A percentile compares a stretch with the other conserved stretches of the same genome.
phyloP scores from a whole-genome alignment of 225 moss, liverwort and hornwort species.

The Antitrichia curtipendula region DNA sequence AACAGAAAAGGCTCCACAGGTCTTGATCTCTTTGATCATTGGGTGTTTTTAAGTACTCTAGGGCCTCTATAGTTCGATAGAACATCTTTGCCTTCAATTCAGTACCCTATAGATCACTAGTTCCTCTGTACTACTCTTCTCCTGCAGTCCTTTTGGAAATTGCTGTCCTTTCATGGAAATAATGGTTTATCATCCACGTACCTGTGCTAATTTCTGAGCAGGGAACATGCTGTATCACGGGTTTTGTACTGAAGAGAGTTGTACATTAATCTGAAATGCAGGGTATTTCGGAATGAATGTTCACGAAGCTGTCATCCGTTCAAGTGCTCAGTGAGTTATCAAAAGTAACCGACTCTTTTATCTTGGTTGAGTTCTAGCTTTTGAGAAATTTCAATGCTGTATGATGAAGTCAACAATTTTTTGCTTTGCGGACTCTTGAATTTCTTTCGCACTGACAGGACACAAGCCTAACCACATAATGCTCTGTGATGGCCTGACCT shows the following conservation, averaged over 20 bases:
- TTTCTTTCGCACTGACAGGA: not conserved
- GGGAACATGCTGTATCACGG: not conserved
- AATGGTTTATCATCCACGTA: not conserved
- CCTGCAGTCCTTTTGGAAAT: not conserved
- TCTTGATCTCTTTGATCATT: not conserved
- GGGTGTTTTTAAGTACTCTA: not conserved
- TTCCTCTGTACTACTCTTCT: not conserved
- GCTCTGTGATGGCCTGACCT: not conserved
- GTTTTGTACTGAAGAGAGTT: not conserved
- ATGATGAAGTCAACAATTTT: not conserved
- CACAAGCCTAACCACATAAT: not conserved
- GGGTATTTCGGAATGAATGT: slow-evolving; percentile 36
- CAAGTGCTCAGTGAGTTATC: slow-evolving; percentile 4
- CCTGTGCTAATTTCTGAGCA: not conserved
- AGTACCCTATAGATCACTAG: too few species aligned
- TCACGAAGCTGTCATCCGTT: slow-evolving; percentile 29
- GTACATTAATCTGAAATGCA: not conserved
- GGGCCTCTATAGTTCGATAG: not conserved
- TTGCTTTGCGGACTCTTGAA: too few species aligned
- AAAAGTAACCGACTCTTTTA: not conserved
- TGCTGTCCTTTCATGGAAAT: not conserved
- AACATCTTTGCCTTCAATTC: not conserved
- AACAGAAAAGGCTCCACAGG: not conserved
- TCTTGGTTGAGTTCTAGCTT: not conserved
- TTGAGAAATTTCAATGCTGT: not conserved